A percentile compares a stretch with the other conserved stretches of the same genome.
Evolutionary conservation across 805 yeast species (phyloP).

Genomic region (Candida xiaguanensis): DNA sequence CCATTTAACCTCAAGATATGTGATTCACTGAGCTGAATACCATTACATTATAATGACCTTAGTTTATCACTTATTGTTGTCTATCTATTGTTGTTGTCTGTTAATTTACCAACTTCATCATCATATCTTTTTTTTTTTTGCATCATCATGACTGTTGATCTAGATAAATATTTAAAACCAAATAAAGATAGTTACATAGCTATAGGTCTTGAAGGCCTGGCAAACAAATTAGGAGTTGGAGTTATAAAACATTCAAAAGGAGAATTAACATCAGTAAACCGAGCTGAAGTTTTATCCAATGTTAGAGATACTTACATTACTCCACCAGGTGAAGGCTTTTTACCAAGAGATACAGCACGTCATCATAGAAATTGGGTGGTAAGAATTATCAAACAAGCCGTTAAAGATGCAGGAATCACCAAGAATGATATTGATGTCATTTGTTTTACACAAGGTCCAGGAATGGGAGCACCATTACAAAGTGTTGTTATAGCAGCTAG

Average conservation of each 20-base stretch:
- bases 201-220: slow-evolving; percentile 94
- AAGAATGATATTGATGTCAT: slow-evolving; percentile 65
- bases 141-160: slow-evolving; percentile 36
- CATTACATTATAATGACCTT: no score
- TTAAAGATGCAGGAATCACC: slow-evolving; percentile 55
- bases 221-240: slow-evolving; percentile 95
- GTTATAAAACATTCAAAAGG: slow-evolving; percentile 74
- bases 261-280: slow-evolving; percentile 48
- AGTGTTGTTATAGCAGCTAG: slow-evolving; percentile 92
- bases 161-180: slow-evolving; percentile 42
- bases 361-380: slow-evolving; percentile 96
- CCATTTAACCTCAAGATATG: no score
- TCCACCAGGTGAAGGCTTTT: slow-evolving; percentile 97
- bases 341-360: slow-evolving; percentile 94
- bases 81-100: no score
- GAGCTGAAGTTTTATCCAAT: slow-evolving; percentile 79
- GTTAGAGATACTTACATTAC: slow-evolving; percentile 92
- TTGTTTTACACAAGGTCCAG: slow-evolving; percentile 97
- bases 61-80: no score
- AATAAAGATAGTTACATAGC: slow-evolving; percentile 60
- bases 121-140: slow-evolving; percentile 3
- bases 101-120: no score
- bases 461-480: slow-evolving; percentile 98
- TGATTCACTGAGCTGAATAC: no score
- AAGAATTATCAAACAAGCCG: slow-evolving; percentile 62